Conservation (phyloP, 352 stramenopile genomes). For the Pythium monospermum region DNA sequence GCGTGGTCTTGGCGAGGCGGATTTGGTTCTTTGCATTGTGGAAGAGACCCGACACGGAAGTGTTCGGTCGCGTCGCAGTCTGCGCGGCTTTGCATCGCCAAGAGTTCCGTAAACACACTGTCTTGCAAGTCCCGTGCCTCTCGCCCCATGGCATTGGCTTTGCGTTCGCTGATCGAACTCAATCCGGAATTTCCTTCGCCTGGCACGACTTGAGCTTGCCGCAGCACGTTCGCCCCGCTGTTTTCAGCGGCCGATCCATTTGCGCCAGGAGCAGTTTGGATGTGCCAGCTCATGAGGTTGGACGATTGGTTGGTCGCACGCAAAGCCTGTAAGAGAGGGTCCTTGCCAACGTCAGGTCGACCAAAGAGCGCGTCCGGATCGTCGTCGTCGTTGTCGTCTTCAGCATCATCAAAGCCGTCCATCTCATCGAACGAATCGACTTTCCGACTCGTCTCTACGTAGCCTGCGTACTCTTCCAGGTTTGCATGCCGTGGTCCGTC, state of each 20-base stretch:
- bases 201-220: constrained; percentile 30
- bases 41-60: constrained; percentile 9
- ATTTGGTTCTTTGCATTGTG: constrained; percentile 28
- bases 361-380: constrained; percentile 26
- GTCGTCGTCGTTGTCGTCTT: constrained; percentile 12
- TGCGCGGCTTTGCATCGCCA: constrained; percentile 51
- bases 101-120: constrained; percentile 59
- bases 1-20: constrained; percentile 47
- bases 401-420: constrained; percentile 13
- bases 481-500: constrained; percentile 49
- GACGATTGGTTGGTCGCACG: constrained; percentile 52
- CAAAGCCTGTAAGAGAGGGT: constrained; percentile 64
- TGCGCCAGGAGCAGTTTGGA: constrained; percentile 11
- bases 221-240: not conserved
- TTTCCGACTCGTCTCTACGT: constrained; percentile 18
- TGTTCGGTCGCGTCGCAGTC: constrained; percentile 25
- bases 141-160: constrained; percentile 41
- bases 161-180: constrained; percentile 56
- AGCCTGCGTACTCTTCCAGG: constrained; percentile 56
- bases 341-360: constrained; percentile 27
- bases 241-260: constrained; percentile 10
- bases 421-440: too few relatives aligned
- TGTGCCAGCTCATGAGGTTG: constrained; percentile 70
- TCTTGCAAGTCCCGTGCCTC: constrained; percentile 55
- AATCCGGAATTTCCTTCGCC: constrained; percentile 75